Conservation (phyloP, 1,284 basidiomycete genomes). For the Puccinia coronata region DNA sequence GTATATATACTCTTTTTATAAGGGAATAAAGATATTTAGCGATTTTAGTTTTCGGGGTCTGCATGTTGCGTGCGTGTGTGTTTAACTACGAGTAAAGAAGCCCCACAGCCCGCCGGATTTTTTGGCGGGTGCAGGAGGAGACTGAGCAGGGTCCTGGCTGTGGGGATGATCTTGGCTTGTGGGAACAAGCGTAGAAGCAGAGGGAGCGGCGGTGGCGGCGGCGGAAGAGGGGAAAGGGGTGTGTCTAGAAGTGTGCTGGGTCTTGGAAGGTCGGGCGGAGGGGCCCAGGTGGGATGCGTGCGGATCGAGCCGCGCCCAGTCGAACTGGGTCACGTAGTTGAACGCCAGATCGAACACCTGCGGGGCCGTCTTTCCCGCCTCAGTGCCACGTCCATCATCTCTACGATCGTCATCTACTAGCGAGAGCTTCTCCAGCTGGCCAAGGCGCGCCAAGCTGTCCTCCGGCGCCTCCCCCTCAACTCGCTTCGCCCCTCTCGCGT, state of each 20-base stretch:
- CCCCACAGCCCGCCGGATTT: slow-evolving; percentile 26
- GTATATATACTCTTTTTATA: no score
- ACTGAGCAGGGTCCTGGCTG: neutral
- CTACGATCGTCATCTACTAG: neutral
- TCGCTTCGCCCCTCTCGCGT: neutral
- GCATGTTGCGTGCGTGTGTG: neutral
- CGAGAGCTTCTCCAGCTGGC: neutral
- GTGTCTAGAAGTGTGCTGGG: neutral
- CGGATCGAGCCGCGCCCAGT: neutral
- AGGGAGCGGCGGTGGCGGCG: neutral
- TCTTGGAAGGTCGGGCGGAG: neutral
- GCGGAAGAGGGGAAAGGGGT: neutral
- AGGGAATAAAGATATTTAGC: no score
- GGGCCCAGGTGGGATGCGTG: neutral
- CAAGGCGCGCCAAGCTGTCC: no score
- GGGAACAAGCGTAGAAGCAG: neutral
- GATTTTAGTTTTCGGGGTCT: no score
- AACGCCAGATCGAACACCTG: slow-evolving; percentile 34
- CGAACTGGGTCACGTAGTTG: slow-evolving; percentile 31
- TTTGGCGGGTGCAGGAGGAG: neutral
- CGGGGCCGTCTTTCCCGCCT: no score
- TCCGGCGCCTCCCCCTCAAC: neutral
- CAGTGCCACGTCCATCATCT: neutral
- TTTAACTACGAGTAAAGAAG: slow-evolving; percentile 16
- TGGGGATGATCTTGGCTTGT: neutral